These are phyloP conservation scores for Penicillium desertorum DNA, from an alignment of 495 filamentous ascomycete species.

Conservation along the genomic window DNA sequence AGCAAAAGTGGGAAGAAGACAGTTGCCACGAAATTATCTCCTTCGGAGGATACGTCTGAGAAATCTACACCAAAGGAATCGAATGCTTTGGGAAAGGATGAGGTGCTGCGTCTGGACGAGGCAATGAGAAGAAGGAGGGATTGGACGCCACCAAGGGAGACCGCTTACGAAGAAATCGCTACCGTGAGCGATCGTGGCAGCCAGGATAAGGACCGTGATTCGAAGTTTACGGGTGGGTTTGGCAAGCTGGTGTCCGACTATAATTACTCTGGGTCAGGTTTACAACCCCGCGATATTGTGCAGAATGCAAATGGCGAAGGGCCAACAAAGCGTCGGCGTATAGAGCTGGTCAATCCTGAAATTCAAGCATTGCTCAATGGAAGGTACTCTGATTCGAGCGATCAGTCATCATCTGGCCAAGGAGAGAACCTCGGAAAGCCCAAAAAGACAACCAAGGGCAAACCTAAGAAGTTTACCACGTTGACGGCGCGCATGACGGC, in stretches of 20 bases:
- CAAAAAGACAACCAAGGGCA: constrained; percentile 52
- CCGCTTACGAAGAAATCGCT: constrained; percentile 6
- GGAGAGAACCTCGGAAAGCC: constrained; percentile 15
- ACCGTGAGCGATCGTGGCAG: constrained; percentile 15
- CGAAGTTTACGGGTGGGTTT: constrained; percentile 16
- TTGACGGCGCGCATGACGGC: constrained; percentile 83
- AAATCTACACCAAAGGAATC: constrained; percentile 1
- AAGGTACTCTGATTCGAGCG: constrained; percentile 10
- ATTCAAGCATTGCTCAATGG: constrained; percentile 18
- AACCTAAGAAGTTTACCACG: constrained; percentile 74
- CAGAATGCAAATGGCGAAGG: constrained; percentile 18
- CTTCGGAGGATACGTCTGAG: constrained; percentile 1
- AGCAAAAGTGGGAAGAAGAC: constrained; percentile 20
- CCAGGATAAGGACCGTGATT: neutral
- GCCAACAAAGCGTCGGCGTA: constrained; percentile 44
- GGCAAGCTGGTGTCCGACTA: constrained; percentile 36
- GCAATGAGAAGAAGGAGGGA: constrained; percentile 41
- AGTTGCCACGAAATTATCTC: neutral
- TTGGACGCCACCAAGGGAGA: constrained; percentile 46
- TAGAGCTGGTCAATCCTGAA: constrained; percentile 41
- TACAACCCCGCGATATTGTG: constrained; percentile 13
- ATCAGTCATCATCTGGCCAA: constrained; percentile 13
- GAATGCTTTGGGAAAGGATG: constrained; percentile 23
- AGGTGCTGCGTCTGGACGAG: constrained; percentile 33
- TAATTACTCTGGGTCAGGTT: constrained; percentile 29